Evolutionary conservation across 2,329 filamentous ascomycete species (phyloP).

Genomic region (Neopestalotiopsis rosae): DNA sequence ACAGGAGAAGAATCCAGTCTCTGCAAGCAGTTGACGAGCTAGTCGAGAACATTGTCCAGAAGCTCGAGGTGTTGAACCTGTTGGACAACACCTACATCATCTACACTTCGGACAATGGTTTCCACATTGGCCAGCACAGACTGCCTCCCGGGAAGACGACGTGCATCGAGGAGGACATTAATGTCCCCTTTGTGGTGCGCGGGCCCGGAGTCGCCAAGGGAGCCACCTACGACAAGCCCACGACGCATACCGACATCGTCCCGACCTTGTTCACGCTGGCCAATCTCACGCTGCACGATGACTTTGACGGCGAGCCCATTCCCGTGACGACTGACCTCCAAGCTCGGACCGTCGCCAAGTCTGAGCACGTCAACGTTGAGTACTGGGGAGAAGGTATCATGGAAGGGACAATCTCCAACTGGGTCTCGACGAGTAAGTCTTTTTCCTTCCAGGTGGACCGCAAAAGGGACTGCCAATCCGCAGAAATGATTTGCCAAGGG

Average conservation of each 20-base stretch:
- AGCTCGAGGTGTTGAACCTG: slow-evolving; percentile 37
- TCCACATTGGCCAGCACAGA: slow-evolving; percentile 53
- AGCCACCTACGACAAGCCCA: slow-evolving; percentile 40
- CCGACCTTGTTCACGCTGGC: slow-evolving; percentile 46
- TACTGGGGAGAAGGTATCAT: slow-evolving; percentile 39
- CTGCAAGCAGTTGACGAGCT: slow-evolving; percentile 53
- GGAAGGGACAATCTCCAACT: slow-evolving; percentile 20
- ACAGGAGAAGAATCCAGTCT: slow-evolving; percentile 46
- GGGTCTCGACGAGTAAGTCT: not conserved
- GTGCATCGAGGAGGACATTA: slow-evolving; percentile 51
- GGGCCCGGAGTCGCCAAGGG: slow-evolving; percentile 47
- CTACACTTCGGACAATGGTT: slow-evolving; percentile 54
- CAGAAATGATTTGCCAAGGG: too few relatives aligned
- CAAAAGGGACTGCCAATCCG: too few relatives aligned
- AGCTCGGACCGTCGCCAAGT: slow-evolving; percentile 28
- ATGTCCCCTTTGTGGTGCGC: slow-evolving; percentile 50
- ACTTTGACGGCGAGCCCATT: slow-evolving; percentile 19
- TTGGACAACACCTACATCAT: slow-evolving; percentile 49
- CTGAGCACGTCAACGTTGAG: slow-evolving; percentile 50
- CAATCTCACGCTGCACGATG: slow-evolving; percentile 35
- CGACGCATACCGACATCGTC: slow-evolving; percentile 51
- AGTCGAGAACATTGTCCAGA: slow-evolving; percentile 43
- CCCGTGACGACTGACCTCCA: not conserved
- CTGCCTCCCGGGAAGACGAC: slow-evolving; percentile 51
- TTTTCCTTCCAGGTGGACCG: too few relatives aligned